phyloP scores from a whole-genome alignment of 176 grass and related monocot genomes.

The Carex scoparia region DNA sequence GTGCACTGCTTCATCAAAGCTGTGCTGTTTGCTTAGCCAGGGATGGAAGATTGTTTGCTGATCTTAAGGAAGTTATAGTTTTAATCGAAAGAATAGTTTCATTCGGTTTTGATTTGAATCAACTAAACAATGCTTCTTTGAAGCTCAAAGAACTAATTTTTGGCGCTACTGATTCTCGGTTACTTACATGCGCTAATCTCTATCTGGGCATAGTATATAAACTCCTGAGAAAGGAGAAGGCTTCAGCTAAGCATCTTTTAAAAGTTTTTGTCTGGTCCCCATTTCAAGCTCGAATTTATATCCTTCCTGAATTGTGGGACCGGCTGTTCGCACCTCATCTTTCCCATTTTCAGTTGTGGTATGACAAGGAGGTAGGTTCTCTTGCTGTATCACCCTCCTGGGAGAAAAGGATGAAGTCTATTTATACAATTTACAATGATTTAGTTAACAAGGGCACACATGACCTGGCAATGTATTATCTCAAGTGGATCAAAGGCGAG shows the following conservation, averaged over 20 bases:
- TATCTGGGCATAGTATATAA: slow-evolving; percentile 26
- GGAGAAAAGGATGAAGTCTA: slow-evolving; percentile 24
- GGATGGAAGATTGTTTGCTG: slow-evolving; percentile 32
- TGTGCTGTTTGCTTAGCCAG: slow-evolving; percentile 37
- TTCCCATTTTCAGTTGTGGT: slow-evolving; percentile 52
- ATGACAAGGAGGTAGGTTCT: slow-evolving; percentile 37
- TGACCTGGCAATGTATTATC: slow-evolving; percentile 67
- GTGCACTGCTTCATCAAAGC: slow-evolving; percentile 29
- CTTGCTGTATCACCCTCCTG: slow-evolving; percentile 3
- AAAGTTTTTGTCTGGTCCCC: slow-evolving; percentile 60
- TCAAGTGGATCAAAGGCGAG: slow-evolving; percentile 66
- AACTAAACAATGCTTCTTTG: slow-evolving; percentile 37
- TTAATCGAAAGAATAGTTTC: slow-evolving; percentile 33
- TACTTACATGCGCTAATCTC: slow-evolving; percentile 22
- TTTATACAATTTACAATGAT: slow-evolving; percentile 36
- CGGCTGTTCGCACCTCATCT: slow-evolving; percentile 46
- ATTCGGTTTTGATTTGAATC: slow-evolving; percentile 27
- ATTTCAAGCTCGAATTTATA: slow-evolving; percentile 30
- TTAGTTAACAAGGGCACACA: slow-evolving; percentile 47
- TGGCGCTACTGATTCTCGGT: slow-evolving; percentile 16
- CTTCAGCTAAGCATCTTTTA: slow-evolving; percentile 48
- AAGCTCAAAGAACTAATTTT: slow-evolving; percentile 25
- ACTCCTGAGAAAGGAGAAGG: background rate
- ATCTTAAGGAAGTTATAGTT: slow-evolving; percentile 41
- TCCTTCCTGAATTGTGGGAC: slow-evolving; percentile 62